These are phyloP conservation scores for Huntiella abstrusa DNA, from an alignment of 2,329 filamentous ascomycete species.

Conservation along the genomic window DNA sequence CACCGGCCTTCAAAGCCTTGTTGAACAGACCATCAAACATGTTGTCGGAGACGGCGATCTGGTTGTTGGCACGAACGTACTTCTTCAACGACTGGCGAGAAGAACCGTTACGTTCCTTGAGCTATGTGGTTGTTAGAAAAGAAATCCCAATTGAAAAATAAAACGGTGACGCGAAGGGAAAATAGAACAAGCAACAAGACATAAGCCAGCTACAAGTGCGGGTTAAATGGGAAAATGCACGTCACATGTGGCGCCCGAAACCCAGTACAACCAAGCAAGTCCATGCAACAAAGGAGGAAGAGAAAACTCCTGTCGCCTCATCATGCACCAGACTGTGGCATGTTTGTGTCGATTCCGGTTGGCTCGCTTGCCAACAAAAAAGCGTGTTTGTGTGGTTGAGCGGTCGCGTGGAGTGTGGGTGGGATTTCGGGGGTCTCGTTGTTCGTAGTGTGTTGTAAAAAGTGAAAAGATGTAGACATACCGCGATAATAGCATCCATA, in stretches of 20 bases:
- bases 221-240: too few relatives aligned
- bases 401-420: too few relatives aligned
- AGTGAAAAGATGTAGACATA: constrained; percentile 23
- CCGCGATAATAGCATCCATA: constrained; percentile 40
- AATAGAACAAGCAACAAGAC: constrained; percentile 1
- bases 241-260: neutral
- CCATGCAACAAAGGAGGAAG: constrained; percentile 1
- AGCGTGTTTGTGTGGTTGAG: too few relatives aligned
- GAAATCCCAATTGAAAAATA: neutral
- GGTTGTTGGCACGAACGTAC: constrained; percentile 38
- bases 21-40: constrained; percentile 64
- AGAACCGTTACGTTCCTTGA: constrained; percentile 44
- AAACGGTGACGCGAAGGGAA: constrained; percentile 10
- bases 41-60: constrained; percentile 27
- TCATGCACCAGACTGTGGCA: too few relatives aligned
- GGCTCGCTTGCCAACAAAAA: neutral
- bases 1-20: constrained; percentile 63
- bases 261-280: constrained; percentile 1
- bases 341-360: too few relatives aligned
- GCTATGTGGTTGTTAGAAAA: constrained; percentile 29
- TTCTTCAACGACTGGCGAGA: constrained; percentile 44
- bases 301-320: neutral
- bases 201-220: neutral
- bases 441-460: too few relatives aligned
- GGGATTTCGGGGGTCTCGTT: too few relatives aligned